Evolutionary conservation across 371 early-diverging fungal species (phyloP), one percentile per base, ranked within the genome.

Genomic region (Haplosporangium sp.): DNA sequence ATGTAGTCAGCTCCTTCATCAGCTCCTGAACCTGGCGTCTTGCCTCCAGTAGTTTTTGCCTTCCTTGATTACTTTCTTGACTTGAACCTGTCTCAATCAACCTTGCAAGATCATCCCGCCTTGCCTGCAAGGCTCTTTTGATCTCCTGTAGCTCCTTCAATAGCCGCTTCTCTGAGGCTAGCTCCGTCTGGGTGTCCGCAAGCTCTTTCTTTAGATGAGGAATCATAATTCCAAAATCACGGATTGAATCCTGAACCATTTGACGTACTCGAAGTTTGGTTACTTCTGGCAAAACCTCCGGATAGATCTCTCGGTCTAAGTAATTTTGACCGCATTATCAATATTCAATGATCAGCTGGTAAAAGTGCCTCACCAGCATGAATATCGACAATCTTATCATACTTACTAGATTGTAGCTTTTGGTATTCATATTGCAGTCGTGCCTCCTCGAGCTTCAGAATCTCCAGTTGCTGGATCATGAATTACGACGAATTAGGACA

Each of bases 1-100:
- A 87, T 43, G 74, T 68, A 8, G 82, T 72, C 38, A 89, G 67
- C 51, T 86, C 83, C 21, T 69, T 59, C 82, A 83, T 83, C 41
- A 81, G 45, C 20, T 59, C 67, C 51, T 64, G 67, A 13, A 67
- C 73, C 36, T 64, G 48, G 10, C 23, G 55, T 16, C 64, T 55
- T 2, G 55, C 51, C 16, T 67, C 64, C 43, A 63, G 16, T 57
- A 72, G 20, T 43, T 53, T 62, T 61, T 70, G 63, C 47, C 76
- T 46, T 3, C 63, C 66, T 38, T 72, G 60, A n/a, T 61, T 64
- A 37, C 47, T 57, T 45, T 77, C 68, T 14, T 67, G 79, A 46
- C 51, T 77, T 18, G 61, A 23, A 0, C 65, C 68, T 10, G 72
- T 53, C 38, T 77, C 79, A 1, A 48, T 29, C 4, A 43, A 18